Evolutionary conservation across 225 moss, liverwort and hornwort species (phyloP).

Genomic region (Bryoerythrophyllum caledonicum): DNA sequence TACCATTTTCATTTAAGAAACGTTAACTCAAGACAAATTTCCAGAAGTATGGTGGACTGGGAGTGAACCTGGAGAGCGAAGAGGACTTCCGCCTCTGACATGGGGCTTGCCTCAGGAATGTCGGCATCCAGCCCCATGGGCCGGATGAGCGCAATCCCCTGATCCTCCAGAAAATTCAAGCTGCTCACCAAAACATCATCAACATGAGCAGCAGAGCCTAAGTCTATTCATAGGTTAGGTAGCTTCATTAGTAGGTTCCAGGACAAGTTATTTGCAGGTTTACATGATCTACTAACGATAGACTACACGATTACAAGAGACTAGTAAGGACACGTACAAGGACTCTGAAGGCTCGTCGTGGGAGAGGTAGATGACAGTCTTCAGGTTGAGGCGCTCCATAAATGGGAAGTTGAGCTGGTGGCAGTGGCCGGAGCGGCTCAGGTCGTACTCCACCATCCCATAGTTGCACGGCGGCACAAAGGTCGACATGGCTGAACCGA

Average conservation of each 20-base stretch:
- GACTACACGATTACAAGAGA: no score
- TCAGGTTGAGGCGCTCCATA: conserved; percentile 91
- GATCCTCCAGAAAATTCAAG: conserved; percentile 85
- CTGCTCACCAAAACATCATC: conserved; percentile 34
- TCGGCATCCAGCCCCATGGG: conserved; percentile 63
- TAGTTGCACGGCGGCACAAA: conserved; percentile 98
- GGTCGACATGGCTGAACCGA: conserved; percentile 73
- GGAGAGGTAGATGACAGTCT: conserved; percentile 91
- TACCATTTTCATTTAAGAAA: no score
- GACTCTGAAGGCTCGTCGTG: conserved; percentile 81
- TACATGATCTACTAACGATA: no score
- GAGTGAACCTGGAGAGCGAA: conserved; percentile 72
- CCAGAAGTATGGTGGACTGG: conserved; percentile 11
- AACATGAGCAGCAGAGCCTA: no score
- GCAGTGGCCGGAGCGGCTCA: conserved; percentile 92
- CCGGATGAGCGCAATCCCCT: conserved; percentile 77
- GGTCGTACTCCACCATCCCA: conserved; percentile 96
- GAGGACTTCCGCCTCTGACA: conserved; percentile 92
- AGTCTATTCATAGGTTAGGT: no score
- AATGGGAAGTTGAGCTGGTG: conserved; percentile 98
- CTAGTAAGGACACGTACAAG: conserved; percentile 54
- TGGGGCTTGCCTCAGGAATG: conserved; percentile 64
- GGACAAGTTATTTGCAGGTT: no score
- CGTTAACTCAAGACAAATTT: neutral
- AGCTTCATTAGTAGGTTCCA: no score